These are phyloP conservation scores for Lippia alba DNA, from an alignment of 305 asterid species.

Conservation along the genomic window DNA sequence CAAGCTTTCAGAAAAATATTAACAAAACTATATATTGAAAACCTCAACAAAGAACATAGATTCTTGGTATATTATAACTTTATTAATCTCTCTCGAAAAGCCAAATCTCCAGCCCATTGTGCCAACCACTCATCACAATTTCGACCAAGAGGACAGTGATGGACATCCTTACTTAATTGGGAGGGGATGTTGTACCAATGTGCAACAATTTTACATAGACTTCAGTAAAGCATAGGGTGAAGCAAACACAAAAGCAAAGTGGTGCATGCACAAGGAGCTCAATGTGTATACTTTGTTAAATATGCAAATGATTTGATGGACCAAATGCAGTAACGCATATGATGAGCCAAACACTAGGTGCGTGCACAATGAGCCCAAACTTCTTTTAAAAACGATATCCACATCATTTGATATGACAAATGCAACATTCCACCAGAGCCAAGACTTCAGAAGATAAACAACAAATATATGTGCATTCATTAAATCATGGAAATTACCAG, in stretches of 20 bases:
- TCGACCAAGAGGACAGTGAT: neutral
- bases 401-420: neutral
- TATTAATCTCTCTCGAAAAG: constrained; percentile 16
- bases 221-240: neutral
- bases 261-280: neutral
- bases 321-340: neutral
- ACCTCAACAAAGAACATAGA: neutral
- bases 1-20: constrained; percentile 1
- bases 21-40: neutral
- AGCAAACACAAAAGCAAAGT: neutral
- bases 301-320: neutral
- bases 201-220: neutral
- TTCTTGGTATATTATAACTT: neutral
- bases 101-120: neutral
- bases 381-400: constrained; percentile 12
- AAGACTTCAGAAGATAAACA: constrained; percentile 27
- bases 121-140: neutral
- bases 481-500: constrained; percentile 61
- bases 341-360: neutral
- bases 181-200: neutral
- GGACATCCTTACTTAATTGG: neutral
- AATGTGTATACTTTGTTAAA: constrained; percentile 11
- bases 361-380: neutral
- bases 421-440: constrained; percentile 11
- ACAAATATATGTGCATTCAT: constrained; percentile 2